Percentiles rank a stretch among this genome's conserved stretches.
Evolutionary conservation across 495 filamentous ascomycete genomes (phyloP).

Genomic region (Tuber borchii): DNA sequence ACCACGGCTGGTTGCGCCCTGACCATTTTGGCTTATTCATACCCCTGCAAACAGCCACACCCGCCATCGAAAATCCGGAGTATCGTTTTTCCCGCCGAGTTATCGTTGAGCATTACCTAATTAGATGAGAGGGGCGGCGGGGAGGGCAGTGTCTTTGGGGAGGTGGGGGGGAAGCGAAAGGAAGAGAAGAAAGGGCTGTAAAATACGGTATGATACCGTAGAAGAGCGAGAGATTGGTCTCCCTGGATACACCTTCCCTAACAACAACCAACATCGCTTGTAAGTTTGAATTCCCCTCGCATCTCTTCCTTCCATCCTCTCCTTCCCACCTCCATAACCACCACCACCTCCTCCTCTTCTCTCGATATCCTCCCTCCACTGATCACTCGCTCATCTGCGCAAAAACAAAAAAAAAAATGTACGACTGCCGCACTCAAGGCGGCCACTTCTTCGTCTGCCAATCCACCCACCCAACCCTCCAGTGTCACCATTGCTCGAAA

Average conservation of each 20-base stretch:
- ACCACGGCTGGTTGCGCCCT: background rate
- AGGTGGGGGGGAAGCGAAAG: too few relatives aligned
- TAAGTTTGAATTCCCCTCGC: background rate
- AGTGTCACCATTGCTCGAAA: conserved; percentile 25
- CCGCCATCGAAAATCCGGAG: background rate
- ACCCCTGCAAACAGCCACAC: background rate
- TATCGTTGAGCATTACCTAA: background rate
- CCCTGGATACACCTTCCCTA: background rate
- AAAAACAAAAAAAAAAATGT: conserved; percentile 18
- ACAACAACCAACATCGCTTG: conserved; percentile 4
- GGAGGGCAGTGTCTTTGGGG: background rate
- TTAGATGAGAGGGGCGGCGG: background rate
- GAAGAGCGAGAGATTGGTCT: background rate
- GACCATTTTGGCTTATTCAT: background rate
- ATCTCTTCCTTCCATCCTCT: background rate
- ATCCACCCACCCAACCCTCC: conserved; percentile 19
- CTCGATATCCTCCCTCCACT: background rate
- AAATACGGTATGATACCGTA: background rate
- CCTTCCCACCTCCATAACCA: background rate
- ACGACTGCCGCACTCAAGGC: conserved; percentile 23
- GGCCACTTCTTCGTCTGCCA: conserved; percentile 36
- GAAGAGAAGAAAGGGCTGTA: background rate
- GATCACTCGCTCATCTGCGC: background rate
- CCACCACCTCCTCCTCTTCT: background rate
- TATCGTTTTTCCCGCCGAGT: background rate